Evolutionary conservation across 805 yeast genomes (phyloP).

Genomic region (Saccharomyces jurei): DNA sequence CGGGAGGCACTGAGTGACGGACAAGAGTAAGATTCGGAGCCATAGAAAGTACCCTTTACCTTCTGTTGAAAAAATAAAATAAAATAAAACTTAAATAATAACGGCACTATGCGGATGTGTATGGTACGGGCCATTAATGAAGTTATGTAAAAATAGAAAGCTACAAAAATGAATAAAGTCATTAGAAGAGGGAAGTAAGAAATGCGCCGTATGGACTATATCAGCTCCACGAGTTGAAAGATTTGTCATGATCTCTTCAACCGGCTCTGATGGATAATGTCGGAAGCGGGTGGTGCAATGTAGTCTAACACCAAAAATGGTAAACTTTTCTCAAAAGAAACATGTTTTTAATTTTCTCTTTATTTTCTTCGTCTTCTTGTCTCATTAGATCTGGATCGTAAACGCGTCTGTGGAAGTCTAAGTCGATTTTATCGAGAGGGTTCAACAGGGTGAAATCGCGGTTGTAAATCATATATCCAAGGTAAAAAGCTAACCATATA

Average conservation of each 20-base stretch:
- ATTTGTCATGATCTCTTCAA: neutral
- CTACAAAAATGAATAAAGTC: neutral
- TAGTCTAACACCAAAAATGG: conserved; percentile 6
- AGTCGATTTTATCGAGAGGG: conserved; percentile 34
- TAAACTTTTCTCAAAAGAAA: neutral
- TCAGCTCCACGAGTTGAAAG: neutral
- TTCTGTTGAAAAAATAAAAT: neutral
- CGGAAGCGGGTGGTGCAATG: neutral
- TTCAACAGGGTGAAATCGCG: conserved; percentile 31
- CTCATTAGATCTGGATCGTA: conserved; percentile 34
- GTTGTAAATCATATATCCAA: conserved; percentile 44
- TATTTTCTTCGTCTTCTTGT: conserved; percentile 36
- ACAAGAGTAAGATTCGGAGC: neutral
- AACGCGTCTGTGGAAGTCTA: conserved; percentile 36
- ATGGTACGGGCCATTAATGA: neutral
- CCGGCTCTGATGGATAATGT: neutral
- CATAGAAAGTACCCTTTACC: neutral
- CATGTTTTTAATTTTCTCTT: conserved; percentile 14
- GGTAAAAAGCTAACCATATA: conserved; percentile 36
- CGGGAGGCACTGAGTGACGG: neutral
- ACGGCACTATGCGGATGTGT: neutral
- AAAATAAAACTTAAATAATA: neutral
- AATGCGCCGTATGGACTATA: neutral
- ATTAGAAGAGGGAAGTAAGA: neutral
- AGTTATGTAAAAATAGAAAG: neutral